Evolutionary conservation across 202 grass and related monocot genomes (phyloP), one percentile per base, ranked within the genome.

Genomic region (Schoenoplectus tabernaemontani): DNA sequence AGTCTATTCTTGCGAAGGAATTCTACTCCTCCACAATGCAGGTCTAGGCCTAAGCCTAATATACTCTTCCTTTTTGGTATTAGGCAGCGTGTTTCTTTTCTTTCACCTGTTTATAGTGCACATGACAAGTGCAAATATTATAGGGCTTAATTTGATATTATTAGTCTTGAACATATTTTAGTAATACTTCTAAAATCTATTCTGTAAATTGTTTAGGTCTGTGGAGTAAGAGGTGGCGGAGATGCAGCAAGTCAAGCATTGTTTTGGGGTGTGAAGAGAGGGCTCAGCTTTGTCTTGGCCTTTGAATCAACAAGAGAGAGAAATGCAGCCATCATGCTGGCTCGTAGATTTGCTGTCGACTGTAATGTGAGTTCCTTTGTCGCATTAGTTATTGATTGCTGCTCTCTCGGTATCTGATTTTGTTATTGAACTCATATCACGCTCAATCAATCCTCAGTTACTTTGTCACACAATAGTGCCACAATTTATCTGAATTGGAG

Each of bases 231-330:
- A 86, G 95, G 95, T 0, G 86, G 95, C 5, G 95, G 95, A 79
- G 86, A 92, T 19, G 95, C 89, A 1, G 89, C 86, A 0, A 81
- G 82, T 1, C 61, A 84, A 16, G 28, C 95, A 1, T 76, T 98
- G 62, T 93, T 90, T 78, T 97, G 95, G 95, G 91, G 81, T 78
- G 89, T 88, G 8, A 87, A 80, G 30, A 87, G 80, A 73, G 95
- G 85, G 7, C 80, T 94, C 68, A 86, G 83, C 78, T 89, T 92
- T 62, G 86, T 91, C 46, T 44, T 97, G 63, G 95, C 84, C 41
- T 94, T 97, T 9, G 87, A 97, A 75, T 92, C 89, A 19, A 59
- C 66, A 59, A 94, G 95, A 80, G 89, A 97, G 61, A 90, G 95
- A 22, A 97, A 97, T 82, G 85, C 87, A 0, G 91, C 91, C 0